Base-by-base conservation (phyloP, 495 filamentous ascomycete genomes). In the Penicillium turbatum region DNA sequence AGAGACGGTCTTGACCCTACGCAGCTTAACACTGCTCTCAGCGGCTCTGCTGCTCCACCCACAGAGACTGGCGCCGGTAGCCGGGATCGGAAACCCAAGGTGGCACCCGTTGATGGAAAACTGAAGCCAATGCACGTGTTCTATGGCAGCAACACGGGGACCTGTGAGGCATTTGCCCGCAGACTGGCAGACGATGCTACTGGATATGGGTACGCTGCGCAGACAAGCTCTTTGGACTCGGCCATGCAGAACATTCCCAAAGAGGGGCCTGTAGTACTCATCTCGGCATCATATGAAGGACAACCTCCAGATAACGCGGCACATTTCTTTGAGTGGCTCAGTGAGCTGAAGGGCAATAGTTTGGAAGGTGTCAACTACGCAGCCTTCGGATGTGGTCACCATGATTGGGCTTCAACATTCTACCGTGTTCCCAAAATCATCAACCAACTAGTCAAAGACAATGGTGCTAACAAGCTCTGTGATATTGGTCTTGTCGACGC, bases 71-170 rank as follows among this genome's bases (percentile, higher is more conserved):
- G 46, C 47, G 42, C 55, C 17, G 49, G 52, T 13, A 57, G 62
- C 19, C 55, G 57, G 32, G 65, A 63, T 21, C 55, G 48, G 15
- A 65, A 69, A 46, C 31, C 55, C 13, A 62, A 56, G 47, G 56
- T 48, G 1, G 54, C 58, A 9, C 48, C 51, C 26, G 51, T 54
- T 0, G 41, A 38, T 27, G 61, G 53, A 5, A 52, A 63, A 17
- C 59, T 70, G 12, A 76, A 76, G 53, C 73, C 72, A 0, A 77
- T 91, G 62, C 78, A 76, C 34, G 82, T 91, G n/a, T 78, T 83
- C 29, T 91, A 84, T 55, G 87, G 87, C 13, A 85, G 82, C 12
- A 90, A 91, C 56, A 83, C 82, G 4, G 87, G 88, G 3, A 92
- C 88, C 11, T 92, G 87, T 61, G 85, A 89, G 60, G 72, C 81